Conservation (phyloP, 208 protist genomes). For the Acanthamoeba comandoni region DNA sequence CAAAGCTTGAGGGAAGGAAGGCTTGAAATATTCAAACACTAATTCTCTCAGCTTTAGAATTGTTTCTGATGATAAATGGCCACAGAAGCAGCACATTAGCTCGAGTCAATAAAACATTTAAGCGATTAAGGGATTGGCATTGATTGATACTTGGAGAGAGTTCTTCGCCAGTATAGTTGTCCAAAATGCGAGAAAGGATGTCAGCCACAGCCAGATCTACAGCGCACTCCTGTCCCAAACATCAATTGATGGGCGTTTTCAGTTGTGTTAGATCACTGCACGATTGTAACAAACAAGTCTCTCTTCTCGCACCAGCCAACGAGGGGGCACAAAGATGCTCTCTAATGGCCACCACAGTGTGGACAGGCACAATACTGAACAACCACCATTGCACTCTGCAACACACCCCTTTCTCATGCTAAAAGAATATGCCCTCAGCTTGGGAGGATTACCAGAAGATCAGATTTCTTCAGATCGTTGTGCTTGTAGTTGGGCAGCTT, state of each 20-base stretch:
- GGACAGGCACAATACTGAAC: too few species aligned
- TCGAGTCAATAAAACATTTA: too few species aligned
- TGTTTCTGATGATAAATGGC: slow-evolving; percentile 2
- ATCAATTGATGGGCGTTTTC: too few species aligned
- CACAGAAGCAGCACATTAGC: neutral
- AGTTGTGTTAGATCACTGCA: neutral
- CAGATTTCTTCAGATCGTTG: slow-evolving; percentile 4
- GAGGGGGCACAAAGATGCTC: too few species aligned
- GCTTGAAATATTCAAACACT: slow-evolving; percentile 15
- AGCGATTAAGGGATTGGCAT: too few species aligned
- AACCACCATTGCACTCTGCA: too few species aligned
- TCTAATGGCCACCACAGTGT: too few species aligned
- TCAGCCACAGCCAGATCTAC: neutral
- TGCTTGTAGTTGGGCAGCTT: slow-evolving; percentile 15
- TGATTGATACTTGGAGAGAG: neutral
- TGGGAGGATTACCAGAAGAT: neutral
- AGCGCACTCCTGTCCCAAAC: neutral
- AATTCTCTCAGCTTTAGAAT: slow-evolving; percentile 11
- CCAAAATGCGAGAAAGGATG: slow-evolving; percentile 2
- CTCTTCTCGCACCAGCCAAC: too few species aligned
- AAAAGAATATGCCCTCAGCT: neutral
- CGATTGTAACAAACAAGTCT: slow-evolving; percentile 2
- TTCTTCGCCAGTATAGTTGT: neutral
- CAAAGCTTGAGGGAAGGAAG: neutral
- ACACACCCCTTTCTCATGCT: too few species aligned